Percentiles rank a stretch among this genome's conserved stretches.
Evolutionary conservation across 2,329 filamentous ascomycete species (phyloP).

Genomic region (Arthrobotrys sphaeroides): DNA sequence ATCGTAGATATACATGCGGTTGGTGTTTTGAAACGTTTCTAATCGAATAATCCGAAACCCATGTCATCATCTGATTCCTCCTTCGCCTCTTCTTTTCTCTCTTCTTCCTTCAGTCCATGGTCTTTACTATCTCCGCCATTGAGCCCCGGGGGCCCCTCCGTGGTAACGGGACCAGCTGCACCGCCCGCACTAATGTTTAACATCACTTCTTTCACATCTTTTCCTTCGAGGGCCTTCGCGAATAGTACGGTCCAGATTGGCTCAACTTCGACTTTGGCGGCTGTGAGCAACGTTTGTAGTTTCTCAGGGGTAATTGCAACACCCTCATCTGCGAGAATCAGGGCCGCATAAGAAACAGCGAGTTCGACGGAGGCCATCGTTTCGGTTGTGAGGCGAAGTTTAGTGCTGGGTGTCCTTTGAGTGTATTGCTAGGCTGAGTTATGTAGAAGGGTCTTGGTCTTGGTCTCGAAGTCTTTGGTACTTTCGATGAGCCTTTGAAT

Average conservation of each 20-base stretch:
- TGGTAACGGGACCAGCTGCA: background rate
- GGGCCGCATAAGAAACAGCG: slow-evolving; percentile 8
- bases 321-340: slow-evolving; percentile 6
- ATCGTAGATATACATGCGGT: too few species aligned
- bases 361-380: slow-evolving; percentile 11
- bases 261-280: slow-evolving; percentile 24
- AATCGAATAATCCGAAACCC: slow-evolving; percentile 82
- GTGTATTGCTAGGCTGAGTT: too few species aligned
- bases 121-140: background rate
- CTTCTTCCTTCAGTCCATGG: background rate
- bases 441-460: too few species aligned
- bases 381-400: background rate
- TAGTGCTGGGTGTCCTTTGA: background rate
- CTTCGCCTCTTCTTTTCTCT: slow-evolving; percentile 67
- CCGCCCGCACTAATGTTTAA: background rate
- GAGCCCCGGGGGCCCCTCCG: background rate
- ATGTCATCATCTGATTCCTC: slow-evolving; percentile 81
- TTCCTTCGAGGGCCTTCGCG: slow-evolving; percentile 12
- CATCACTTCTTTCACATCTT: slow-evolving; percentile 20
- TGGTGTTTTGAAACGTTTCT: slow-evolving; percentile 60
- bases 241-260: slow-evolving; percentile 16
- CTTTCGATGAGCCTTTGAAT: too few species aligned
- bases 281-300: background rate
- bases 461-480: too few species aligned
- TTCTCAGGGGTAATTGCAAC: slow-evolving; percentile 17